Evolutionary conservation across 1,284 basidiomycete species (phyloP).

Genomic region (Boletellus deceptivus): DNA sequence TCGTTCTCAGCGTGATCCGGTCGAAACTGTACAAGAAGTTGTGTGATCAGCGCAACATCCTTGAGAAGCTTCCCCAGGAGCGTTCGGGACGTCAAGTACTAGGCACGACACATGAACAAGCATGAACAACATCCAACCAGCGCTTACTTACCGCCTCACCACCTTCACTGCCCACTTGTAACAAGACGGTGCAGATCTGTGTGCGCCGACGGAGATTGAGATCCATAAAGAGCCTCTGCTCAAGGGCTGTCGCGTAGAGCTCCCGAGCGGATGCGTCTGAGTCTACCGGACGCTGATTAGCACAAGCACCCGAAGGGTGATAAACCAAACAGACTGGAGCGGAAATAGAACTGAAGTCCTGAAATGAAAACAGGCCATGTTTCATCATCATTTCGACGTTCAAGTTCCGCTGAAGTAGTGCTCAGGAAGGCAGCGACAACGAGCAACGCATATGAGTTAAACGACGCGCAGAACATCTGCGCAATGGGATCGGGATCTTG

Average conservation of each 20-base stretch:
- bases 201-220: slow-evolving; percentile 54
- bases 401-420: slow-evolving; percentile 44
- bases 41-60: slow-evolving; percentile 53
- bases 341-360: slow-evolving; percentile 45
- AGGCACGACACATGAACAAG: slow-evolving; percentile 1
- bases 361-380: slow-evolving; percentile 51
- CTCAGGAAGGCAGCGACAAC: slow-evolving; percentile 58
- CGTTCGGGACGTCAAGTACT: slow-evolving; percentile 53
- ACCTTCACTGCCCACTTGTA: slow-evolving; percentile 48
- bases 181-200: slow-evolving; percentile 52
- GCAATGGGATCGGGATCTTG: slow-evolving; percentile 24
- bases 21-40: slow-evolving; percentile 58
- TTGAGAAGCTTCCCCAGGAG: slow-evolving; percentile 47
- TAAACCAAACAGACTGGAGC: slow-evolving; percentile 39
- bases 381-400: slow-evolving; percentile 33
- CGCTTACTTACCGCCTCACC: slow-evolving; percentile 45
- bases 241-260: slow-evolving; percentile 44
- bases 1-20: slow-evolving; percentile 41
- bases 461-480: slow-evolving; percentile 25
- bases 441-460: slow-evolving; percentile 47
- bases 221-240: slow-evolving; percentile 50
- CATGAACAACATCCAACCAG: background rate
- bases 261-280: slow-evolving; percentile 33
- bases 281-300: slow-evolving; percentile 24
- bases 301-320: background rate